Conservation (phyloP, 352 stramenopile genomes). For the Pythium phragmiticola region DNA sequence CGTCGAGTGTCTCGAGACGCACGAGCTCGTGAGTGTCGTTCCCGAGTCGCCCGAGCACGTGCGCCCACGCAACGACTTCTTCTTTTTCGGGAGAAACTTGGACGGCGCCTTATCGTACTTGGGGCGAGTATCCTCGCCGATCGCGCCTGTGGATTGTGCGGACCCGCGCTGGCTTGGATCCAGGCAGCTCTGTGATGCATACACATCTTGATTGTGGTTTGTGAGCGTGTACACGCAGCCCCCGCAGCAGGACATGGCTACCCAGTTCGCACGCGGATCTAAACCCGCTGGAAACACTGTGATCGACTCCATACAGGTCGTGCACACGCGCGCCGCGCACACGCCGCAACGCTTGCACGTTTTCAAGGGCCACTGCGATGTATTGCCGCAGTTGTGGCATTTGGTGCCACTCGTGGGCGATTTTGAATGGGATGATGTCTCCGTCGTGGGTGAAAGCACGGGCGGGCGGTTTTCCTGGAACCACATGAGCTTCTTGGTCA, state of each 20-base stretch:
- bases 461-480: conserved; percentile 17
- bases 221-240: conserved; percentile 9
- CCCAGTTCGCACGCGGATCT: conserved; percentile 13
- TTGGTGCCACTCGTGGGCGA: background rate
- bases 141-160: conserved; percentile 1
- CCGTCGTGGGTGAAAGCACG: conserved; percentile 6
- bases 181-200: conserved; percentile 16
- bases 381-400: conserved; percentile 19
- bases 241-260: conserved; percentile 13
- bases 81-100: conserved; percentile 19
- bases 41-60: conserved; percentile 20
- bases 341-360: conserved; percentile 11
- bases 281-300: conserved; percentile 5
- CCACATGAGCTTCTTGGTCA: conserved; percentile 29
- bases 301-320: conserved; percentile 11
- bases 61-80: conserved; percentile 4
- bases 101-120: conserved; percentile 25
- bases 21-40: conserved; percentile 16
- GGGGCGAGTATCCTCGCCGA: conserved; percentile 21
- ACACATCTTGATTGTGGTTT: conserved; percentile 12
- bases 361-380: conserved; percentile 11
- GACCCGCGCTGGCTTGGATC: conserved; percentile 24
- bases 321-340: conserved; percentile 14
- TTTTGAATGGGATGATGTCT: background rate
- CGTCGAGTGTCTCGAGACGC: conserved; percentile 17